These are phyloP conservation scores for Cantharellus cinnabarinus DNA, from an alignment of 768 basidiomycete genomes.

Conservation along the genomic window DNA sequence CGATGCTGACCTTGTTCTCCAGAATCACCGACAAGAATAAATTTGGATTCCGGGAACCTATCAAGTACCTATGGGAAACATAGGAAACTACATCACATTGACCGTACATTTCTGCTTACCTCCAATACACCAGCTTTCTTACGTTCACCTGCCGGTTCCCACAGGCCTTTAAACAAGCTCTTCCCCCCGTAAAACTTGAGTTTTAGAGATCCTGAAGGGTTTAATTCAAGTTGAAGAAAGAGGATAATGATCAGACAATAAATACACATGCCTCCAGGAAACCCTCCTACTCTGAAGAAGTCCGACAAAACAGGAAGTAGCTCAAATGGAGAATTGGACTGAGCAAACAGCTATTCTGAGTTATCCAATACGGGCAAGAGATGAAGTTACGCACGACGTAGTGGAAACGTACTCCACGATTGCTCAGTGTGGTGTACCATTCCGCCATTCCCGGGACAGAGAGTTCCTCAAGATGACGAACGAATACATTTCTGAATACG, in stretches of 20 bases:
- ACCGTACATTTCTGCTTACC: slow-evolving; percentile 9
- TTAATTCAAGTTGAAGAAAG: background rate
- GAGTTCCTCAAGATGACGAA: slow-evolving; percentile 58
- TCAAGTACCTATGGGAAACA: slow-evolving; percentile 25
- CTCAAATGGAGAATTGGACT: slow-evolving; percentile 83
- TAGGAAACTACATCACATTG: background rate
- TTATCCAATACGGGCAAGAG: background rate
- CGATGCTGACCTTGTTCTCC: slow-evolving; percentile 37
- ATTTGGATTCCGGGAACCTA: slow-evolving; percentile 49
- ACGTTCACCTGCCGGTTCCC: slow-evolving; percentile 55
- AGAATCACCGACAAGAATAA: slow-evolving; percentile 77
- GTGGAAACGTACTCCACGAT: slow-evolving; percentile 54
- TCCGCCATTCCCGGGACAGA: slow-evolving; percentile 60
- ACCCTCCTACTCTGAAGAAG: slow-evolving; percentile 47
- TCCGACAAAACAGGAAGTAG: slow-evolving; percentile 57
- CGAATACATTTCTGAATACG: slow-evolving; percentile 83
- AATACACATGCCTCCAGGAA: slow-evolving; percentile 34
- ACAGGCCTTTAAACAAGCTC: slow-evolving; percentile 62
- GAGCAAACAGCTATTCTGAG: slow-evolving; percentile 3
- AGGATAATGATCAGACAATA: background rate
- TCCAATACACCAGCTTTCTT: slow-evolving; percentile 71
- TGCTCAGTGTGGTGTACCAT: slow-evolving; percentile 14
- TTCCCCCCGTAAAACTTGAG: slow-evolving; percentile 72
- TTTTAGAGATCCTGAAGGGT: slow-evolving; percentile 43
- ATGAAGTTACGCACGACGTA: slow-evolving; percentile 48